Conservation (phyloP, 495 filamentous ascomycete genomes). For the Xylaria intraflava region DNA sequence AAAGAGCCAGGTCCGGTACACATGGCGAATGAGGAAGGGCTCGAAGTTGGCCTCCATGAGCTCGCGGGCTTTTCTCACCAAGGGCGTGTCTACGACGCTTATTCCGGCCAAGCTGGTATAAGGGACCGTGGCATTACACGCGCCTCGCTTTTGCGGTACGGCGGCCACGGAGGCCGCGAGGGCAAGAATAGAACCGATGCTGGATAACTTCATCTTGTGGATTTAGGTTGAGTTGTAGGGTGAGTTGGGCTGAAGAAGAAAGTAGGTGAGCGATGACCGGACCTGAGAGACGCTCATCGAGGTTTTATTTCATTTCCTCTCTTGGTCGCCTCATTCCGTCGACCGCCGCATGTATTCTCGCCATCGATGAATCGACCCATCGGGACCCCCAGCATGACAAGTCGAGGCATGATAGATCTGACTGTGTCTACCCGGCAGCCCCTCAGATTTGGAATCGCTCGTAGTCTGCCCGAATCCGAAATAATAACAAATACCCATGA, state of each 20-base stretch:
- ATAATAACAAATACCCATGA: conserved; percentile 3
- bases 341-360: not conserved
- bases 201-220: conserved; percentile 8
- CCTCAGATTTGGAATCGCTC: conserved; percentile 1
- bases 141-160: not conserved
- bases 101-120: conserved; percentile 15
- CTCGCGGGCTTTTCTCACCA: conserved; percentile 1
- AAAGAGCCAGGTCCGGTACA: conserved; percentile 36
- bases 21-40: conserved; percentile 4
- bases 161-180: conserved; percentile 1
- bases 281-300: not conserved
- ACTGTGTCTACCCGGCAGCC: conserved; percentile 1
- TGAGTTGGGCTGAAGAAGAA: not conserved
- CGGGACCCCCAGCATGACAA: too few species aligned
- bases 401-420: not conserved
- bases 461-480: not conserved
- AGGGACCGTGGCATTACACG: not conserved
- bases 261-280: not conserved
- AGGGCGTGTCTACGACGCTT: conserved; percentile 18
- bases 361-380: too few species aligned
- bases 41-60: conserved; percentile 6
- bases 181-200: not conserved
- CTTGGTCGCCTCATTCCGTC: not conserved
- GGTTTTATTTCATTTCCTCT: not conserved
- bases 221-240: not conserved